A percentile compares a stretch with the other conserved stretches of the same genome.
phyloP scores from a whole-genome alignment of 1,284 basidiomycete genomes.

The Trichosporon sp. region DNA sequence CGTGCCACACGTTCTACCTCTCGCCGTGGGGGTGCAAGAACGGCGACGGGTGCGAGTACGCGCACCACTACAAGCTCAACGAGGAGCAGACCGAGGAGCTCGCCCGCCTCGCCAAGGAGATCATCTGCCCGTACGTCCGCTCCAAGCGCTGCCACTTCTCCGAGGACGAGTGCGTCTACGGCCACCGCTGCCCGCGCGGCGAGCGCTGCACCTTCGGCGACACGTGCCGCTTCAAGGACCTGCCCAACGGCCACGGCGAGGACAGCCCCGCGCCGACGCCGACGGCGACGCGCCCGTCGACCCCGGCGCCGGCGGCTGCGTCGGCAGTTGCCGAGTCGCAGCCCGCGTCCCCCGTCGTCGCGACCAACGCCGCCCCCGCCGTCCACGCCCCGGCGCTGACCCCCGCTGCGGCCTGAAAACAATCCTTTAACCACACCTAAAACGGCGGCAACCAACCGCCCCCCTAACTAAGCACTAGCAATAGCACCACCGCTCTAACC shows the following conservation, averaged over 20 bases:
- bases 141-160: conserved; percentile 35
- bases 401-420: neutral
- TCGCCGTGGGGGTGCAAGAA: conserved; percentile 36
- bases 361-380: neutral
- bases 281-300: neutral
- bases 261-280: conserved; percentile 8
- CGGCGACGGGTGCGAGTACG: conserved; percentile 39
- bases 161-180: conserved; percentile 42
- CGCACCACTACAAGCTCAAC: conserved; percentile 38
- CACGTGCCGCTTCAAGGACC: conserved; percentile 35
- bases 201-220: conserved; percentile 37
- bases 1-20: conserved; percentile 24
- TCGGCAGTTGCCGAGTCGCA: neutral
- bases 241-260: conserved; percentile 38
- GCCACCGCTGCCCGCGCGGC: conserved; percentile 36
- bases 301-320: neutral
- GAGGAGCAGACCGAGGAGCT: conserved; percentile 37
- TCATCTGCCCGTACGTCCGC: conserved; percentile 38
- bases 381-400: neutral
- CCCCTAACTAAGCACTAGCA: neutral
- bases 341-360: neutral
- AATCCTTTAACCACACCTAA: neutral
- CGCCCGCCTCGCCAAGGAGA: conserved; percentile 37
- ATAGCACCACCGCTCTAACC: neutral
- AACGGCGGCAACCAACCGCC: neutral